These are phyloP conservation scores for Polyrhizophydium stewartii DNA, from an alignment of 371 early-diverging fungal genomes.

Conservation along the genomic window DNA sequence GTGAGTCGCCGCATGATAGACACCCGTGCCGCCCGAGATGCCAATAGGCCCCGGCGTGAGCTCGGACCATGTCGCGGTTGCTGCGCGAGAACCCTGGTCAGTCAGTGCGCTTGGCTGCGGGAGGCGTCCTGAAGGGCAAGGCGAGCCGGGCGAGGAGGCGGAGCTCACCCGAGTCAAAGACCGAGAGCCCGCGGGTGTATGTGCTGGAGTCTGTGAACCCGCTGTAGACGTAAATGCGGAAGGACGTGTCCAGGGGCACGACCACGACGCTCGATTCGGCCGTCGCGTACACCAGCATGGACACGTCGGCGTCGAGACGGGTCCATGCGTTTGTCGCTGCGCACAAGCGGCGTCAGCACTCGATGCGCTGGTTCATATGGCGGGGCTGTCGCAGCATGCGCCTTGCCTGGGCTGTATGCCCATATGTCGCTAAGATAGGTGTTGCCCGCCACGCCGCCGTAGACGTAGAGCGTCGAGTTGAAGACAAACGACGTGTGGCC, in stretches of 20 bases:
- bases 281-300: too few relatives aligned
- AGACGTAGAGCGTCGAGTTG: not conserved
- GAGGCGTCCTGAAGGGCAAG: too few relatives aligned
- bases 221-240: not conserved
- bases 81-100: too few relatives aligned
- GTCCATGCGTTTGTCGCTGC: too few relatives aligned
- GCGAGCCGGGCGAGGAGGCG: too few relatives aligned
- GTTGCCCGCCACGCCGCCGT: not conserved
- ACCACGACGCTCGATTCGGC: not conserved
- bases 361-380: too few relatives aligned
- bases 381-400: too few relatives aligned
- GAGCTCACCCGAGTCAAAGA: not conserved
- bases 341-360: too few relatives aligned
- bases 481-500: not conserved
- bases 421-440: not conserved
- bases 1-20: not conserved
- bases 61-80: not conserved
- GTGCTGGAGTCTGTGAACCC: not conserved
- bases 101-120: too few relatives aligned
- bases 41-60: not conserved
- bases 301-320: too few relatives aligned
- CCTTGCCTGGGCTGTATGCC: not conserved
- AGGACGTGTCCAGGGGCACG: not conserved
- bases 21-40: not conserved
- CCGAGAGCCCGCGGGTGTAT: not conserved